Evolutionary conservation across 345 rosid genomes (phyloP).

Genomic region (Bruguiera parviflora): DNA sequence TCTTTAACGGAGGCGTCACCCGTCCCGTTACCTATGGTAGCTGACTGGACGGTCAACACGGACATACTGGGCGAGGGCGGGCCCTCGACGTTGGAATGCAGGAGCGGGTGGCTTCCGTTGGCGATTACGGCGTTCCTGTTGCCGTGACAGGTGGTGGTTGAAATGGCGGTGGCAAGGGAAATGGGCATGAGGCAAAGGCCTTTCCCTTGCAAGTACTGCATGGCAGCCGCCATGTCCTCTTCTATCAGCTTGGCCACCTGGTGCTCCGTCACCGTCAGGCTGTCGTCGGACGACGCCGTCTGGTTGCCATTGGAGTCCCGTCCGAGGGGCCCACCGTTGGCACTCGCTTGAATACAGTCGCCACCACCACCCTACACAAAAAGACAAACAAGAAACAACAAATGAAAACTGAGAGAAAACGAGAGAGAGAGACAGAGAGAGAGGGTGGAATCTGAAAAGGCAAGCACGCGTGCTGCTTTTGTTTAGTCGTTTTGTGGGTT

Average conservation of each 20-base stretch:
- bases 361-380: constrained; percentile 31
- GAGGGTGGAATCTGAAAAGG: constrained; percentile 51
- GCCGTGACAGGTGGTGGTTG: constrained; percentile 53
- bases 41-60: constrained; percentile 69
- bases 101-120: constrained; percentile 13
- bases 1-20: constrained; percentile 52
- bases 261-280: constrained; percentile 69
- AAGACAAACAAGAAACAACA: background rate
- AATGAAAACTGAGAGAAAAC: background rate
- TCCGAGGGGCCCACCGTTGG: constrained; percentile 31
- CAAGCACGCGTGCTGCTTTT: constrained; percentile 77
- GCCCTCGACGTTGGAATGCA: constrained; percentile 44
- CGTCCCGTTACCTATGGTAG: constrained; percentile 41
- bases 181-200: constrained; percentile 98
- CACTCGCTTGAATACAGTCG: constrained; percentile 48
- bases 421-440: background rate
- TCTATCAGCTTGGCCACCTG: constrained; percentile 96
- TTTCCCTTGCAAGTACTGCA: constrained; percentile 95
- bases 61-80: constrained; percentile 78
- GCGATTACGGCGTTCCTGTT: constrained; percentile 13
- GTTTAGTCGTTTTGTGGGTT: constrained; percentile 49
- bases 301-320: constrained; percentile 21
- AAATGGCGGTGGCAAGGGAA: constrained; percentile 83
- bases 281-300: constrained; percentile 12
- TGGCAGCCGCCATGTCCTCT: constrained; percentile 98